Percentiles rank a stretch among this genome's conserved stretches.
These are phyloP conservation scores for Lanmaoa rubissima DNA, from an alignment of 768 basidiomycete genomes.

Conservation along the genomic window DNA sequence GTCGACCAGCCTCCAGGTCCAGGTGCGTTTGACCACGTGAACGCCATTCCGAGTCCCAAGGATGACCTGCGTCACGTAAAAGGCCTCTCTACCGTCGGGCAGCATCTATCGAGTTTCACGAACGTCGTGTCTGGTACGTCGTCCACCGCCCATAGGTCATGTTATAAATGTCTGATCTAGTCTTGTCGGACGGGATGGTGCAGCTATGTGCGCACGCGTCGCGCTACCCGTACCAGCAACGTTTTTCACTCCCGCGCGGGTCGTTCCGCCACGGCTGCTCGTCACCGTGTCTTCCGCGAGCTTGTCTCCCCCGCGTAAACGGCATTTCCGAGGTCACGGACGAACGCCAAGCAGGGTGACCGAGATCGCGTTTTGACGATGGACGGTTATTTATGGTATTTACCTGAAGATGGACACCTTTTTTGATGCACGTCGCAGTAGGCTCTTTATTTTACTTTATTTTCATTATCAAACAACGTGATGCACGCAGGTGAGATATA, in stretches of 20 bases:
- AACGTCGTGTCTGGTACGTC: slow-evolving; percentile 2
- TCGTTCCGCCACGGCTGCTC: not conserved
- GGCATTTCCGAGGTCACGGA: not conserved
- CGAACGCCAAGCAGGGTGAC: slow-evolving; percentile 15
- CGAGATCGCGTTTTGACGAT: slow-evolving; percentile 10
- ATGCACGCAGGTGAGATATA: not conserved
- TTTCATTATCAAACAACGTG: too few relatives aligned
- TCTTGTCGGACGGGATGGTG: not conserved
- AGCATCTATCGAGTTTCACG: not conserved
- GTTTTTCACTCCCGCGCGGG: not conserved
- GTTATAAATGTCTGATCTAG: not conserved
- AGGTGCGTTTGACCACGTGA: not conserved
- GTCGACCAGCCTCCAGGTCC: not conserved
- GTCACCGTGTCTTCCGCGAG: not conserved
- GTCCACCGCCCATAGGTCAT: too few relatives aligned
- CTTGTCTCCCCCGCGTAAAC: not conserved
- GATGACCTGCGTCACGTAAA: too few relatives aligned
- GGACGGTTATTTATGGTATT: not conserved
- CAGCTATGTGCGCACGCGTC: not conserved
- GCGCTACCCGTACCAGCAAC: not conserved
- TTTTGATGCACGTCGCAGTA: not conserved
- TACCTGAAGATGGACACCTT: not conserved
- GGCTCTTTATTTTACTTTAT: too few relatives aligned
- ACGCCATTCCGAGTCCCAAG: not conserved
- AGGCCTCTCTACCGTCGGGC: not conserved